Evolutionary conservation across 345 rosid genomes (phyloP).

Genomic region (Dovyalis caffra): DNA sequence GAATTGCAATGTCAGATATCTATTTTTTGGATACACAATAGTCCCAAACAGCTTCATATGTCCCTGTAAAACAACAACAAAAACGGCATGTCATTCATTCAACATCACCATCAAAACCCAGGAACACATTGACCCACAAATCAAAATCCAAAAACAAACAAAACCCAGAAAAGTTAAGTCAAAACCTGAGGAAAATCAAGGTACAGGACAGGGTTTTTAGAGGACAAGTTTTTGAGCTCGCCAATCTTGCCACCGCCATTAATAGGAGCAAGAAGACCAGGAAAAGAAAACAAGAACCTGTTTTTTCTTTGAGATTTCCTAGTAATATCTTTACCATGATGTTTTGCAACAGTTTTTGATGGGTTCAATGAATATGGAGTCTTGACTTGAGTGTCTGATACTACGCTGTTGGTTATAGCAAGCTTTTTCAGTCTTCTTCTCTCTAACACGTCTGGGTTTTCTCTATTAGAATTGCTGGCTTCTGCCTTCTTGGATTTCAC

Average conservation of each 20-base stretch:
- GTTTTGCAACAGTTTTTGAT: constrained; percentile 60
- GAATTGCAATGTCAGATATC: constrained; percentile 64
- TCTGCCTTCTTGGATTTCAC: constrained; percentile 21
- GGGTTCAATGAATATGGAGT: constrained; percentile 36
- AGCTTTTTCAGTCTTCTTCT: constrained; percentile 52
- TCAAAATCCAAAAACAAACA: neutral
- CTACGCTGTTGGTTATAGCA: constrained; percentile 40
- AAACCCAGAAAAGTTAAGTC: neutral
- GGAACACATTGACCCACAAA: neutral
- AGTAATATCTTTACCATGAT: constrained; percentile 75
- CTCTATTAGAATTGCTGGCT: constrained; percentile 1
- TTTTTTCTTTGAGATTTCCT: constrained; percentile 80
- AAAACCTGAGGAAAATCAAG: constrained; percentile 69
- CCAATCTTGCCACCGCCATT: constrained; percentile 72
- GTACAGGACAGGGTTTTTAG: constrained; percentile 86
- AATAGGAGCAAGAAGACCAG: constrained; percentile 63
- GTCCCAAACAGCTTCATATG: constrained; percentile 93
- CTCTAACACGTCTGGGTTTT: constrained; percentile 43
- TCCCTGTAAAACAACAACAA: constrained; percentile 43
- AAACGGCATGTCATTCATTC: neutral
- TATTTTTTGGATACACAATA: constrained; percentile 56
- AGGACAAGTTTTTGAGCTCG: constrained; percentile 69
- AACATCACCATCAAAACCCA: too few species aligned
- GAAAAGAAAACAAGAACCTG: constrained; percentile 71
- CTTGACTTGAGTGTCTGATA: constrained; percentile 49